Evolutionary conservation across 2,329 filamentous ascomycete species (phyloP), one percentile per base, ranked within the genome.

Genomic region (Juglanconis sp.): DNA sequence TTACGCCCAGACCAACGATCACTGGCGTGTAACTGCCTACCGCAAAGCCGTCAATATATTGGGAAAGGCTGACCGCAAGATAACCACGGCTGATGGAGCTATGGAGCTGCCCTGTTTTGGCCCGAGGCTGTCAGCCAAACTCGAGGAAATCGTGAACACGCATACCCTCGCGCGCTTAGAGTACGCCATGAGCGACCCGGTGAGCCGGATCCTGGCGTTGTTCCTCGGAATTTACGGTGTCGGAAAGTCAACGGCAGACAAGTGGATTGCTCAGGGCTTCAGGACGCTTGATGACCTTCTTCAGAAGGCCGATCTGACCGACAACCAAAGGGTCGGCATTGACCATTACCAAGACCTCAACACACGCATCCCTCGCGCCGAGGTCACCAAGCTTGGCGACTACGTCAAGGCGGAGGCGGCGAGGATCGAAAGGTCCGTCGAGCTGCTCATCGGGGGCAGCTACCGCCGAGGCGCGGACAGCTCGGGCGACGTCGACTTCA

Each of bases 91-190:
- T 60, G 81, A 86, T 53, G 82, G 96, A 71, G 94, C 93, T 0
- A 75, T 81, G 10, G 72, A 75, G 2, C 79, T 97, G 1, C 85
- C 86, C 1, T 83, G 81, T 60, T 86, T 97, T 40, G 93, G 93
- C 7, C 68, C 79, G 10, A 83, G 90, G 1, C 77, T 97, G 1
- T 92, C 92, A 0, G 79, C 83, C 32, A 96, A 96, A 72, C 95
- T 98, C 64, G 91, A 95, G 68, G 94, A 97, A 70, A 96, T 97
- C 48, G 90, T 86, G 2, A 79, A 81, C 44, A 96, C 91, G 0
- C 83, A 91, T 67, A 79, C 81, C 32, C 81, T 97, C 1, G 83
- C 83, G 47, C 83, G 88, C 42, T 80, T 97, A 0, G 89, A 96
- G 38, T 85, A 87, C 66, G 85, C 89, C 0, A 82, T 83, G 57